Evolutionary conservation across 2,329 filamentous ascomycete genomes (phyloP).

Genomic region (Coniella vitis): DNA sequence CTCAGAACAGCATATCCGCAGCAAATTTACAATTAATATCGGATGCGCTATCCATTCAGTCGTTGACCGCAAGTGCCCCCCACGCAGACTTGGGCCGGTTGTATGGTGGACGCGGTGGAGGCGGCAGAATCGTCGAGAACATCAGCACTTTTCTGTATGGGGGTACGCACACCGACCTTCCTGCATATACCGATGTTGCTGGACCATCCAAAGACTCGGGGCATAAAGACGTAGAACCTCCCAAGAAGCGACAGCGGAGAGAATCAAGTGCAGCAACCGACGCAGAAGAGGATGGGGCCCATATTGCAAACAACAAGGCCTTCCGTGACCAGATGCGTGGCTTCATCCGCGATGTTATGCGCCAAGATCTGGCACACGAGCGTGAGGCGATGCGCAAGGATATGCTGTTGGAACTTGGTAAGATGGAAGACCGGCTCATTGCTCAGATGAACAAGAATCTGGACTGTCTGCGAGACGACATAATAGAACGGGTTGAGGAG

Average conservation of each 20-base stretch:
- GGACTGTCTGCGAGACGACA: background rate
- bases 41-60: background rate
- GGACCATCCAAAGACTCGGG: background rate
- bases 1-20: background rate
- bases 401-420: background rate
- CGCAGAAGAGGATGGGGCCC: background rate
- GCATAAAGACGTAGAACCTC: background rate
- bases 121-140: background rate
- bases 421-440: background rate
- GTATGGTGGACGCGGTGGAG: slow-evolving; percentile 1
- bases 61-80: background rate
- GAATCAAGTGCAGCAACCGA: background rate
- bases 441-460: background rate
- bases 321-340: background rate
- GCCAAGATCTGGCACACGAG: background rate
- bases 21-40: background rate
- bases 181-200: background rate
- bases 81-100: background rate
- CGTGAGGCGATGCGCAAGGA: background rate
- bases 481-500: slow-evolving; percentile 1
- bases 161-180: background rate
- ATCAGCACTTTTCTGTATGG: background rate
- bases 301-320: background rate
- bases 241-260: background rate
- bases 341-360: background rate